phyloP scores from a whole-genome alignment of 768 basidiomycete species.

The Psilocybe azurescens region DNA sequence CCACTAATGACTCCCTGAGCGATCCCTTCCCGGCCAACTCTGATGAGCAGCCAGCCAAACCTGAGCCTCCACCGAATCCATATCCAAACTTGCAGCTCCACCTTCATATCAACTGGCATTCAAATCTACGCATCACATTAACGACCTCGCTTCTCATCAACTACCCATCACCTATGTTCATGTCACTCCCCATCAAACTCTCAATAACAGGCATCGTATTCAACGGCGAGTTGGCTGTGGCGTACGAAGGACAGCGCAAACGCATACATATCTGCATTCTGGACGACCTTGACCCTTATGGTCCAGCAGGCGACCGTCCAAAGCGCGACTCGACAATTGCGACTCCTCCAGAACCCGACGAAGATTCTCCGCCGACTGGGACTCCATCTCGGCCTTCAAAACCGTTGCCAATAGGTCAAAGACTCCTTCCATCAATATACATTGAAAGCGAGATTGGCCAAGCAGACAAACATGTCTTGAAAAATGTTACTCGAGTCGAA shows the following conservation, averaged over 20 bases:
- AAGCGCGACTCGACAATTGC: slow-evolving; percentile 51
- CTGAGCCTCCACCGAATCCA: slow-evolving; percentile 35
- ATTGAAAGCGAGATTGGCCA: slow-evolving; percentile 99
- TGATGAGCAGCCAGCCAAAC: slow-evolving; percentile 19
- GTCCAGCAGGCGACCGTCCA: slow-evolving; percentile 62
- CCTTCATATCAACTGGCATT: slow-evolving; percentile 83
- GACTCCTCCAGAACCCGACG: slow-evolving; percentile 67
- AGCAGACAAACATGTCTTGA: slow-evolving; percentile 91
- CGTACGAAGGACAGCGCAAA: slow-evolving; percentile 84
- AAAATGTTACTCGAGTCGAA: slow-evolving; percentile 96
- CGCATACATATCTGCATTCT: slow-evolving; percentile 89
- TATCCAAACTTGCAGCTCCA: slow-evolving; percentile 88
- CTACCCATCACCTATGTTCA: slow-evolving; percentile 95
- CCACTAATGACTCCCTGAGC: slow-evolving; percentile 19
- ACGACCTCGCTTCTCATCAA: slow-evolving; percentile 95
- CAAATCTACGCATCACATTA: slow-evolving; percentile 87
- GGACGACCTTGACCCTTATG: slow-evolving; percentile 87
- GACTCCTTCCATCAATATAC: slow-evolving; percentile 83
- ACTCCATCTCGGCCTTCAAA: slow-evolving; percentile 56
- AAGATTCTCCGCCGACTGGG: slow-evolving; percentile 47
- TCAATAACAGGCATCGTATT: slow-evolving; percentile 91
- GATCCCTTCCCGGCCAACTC: slow-evolving; percentile 27
- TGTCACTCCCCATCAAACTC: slow-evolving; percentile 95
- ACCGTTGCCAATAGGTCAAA: slow-evolving; percentile 78
- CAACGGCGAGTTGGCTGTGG: slow-evolving; percentile 85